Percentiles rank a stretch among this genome's conserved stretches.
phyloP scores from a whole-genome alignment of 352 stramenopile genomes.

The Aphanomyces stellatus region DNA sequence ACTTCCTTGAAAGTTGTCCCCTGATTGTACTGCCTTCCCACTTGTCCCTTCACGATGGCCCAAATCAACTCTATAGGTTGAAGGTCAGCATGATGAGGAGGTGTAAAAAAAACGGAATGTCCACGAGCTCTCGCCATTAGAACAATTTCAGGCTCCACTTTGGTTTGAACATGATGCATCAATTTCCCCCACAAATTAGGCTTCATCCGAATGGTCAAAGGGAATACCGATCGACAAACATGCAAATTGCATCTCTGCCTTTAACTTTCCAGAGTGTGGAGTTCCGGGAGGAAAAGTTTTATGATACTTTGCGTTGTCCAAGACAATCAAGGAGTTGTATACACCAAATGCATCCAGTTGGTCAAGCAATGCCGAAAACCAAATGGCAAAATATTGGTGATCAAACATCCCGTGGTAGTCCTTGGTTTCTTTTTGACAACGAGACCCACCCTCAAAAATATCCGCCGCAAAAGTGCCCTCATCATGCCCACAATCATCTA shows the following conservation, averaged over 20 bases:
- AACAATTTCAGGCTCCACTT: background rate
- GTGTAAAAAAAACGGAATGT: background rate
- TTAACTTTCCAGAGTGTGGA: background rate
- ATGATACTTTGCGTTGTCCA: background rate
- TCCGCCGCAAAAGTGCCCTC: background rate
- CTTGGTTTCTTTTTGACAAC: background rate
- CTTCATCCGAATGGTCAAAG: background rate
- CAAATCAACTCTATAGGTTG: background rate
- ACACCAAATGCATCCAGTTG: background rate
- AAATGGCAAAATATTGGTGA: background rate
- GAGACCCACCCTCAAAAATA: conserved; percentile 3
- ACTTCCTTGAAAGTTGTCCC: background rate
- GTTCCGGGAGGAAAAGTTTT: background rate
- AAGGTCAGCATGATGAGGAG: background rate
- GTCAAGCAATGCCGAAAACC: background rate
- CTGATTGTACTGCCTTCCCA: background rate
- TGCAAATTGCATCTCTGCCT: background rate
- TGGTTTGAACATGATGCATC: background rate
- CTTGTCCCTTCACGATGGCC: background rate
- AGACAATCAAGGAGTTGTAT: background rate
- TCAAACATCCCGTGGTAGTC: background rate
- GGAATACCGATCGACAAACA: background rate
- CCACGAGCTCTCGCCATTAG: background rate
- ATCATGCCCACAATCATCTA: background rate
- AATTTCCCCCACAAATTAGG: background rate